Conservation (phyloP, 345 rosid genomes). For the Pistacia vera region DNA sequence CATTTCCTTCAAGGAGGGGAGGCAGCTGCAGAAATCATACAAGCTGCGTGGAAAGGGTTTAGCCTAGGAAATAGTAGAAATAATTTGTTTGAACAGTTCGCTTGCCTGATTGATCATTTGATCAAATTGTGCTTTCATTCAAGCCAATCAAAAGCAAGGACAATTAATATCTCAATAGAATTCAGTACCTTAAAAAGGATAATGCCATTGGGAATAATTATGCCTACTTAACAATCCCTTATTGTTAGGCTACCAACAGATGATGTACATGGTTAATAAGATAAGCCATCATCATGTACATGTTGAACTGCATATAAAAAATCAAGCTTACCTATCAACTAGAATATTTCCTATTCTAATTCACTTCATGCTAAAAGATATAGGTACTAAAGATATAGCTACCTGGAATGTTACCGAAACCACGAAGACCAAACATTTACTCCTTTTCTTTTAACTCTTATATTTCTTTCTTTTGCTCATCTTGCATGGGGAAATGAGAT, state of each 20-base stretch:
- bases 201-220: slow-evolving; percentile 91
- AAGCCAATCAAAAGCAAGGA: slow-evolving; percentile 76
- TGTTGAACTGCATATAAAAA: no score
- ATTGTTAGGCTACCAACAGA: slow-evolving; percentile 40
- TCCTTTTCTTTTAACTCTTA: neutral
- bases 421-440: slow-evolving; percentile 22
- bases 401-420: slow-evolving; percentile 30
- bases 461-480: no score
- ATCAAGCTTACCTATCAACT: no score
- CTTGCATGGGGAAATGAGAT: slow-evolving; percentile 18
- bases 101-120: slow-evolving; percentile 85
- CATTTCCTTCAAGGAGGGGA: slow-evolving; percentile 91
- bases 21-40: slow-evolving; percentile 94
- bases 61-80: slow-evolving; percentile 67
- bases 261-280: no score
- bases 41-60: slow-evolving; percentile 81
- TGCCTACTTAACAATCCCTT: slow-evolving; percentile 96
- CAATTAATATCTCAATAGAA: slow-evolving; percentile 87
- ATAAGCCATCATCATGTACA: no score
- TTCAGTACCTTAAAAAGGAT: slow-evolving; percentile 96
- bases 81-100: slow-evolving; percentile 85
- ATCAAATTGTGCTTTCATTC: slow-evolving; percentile 88
- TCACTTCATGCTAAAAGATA: no score
- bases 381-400: no score
- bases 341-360: no score